phyloP scores from a whole-genome alignment of 176 grass and related monocot species.

The Bromus sterilis region DNA sequence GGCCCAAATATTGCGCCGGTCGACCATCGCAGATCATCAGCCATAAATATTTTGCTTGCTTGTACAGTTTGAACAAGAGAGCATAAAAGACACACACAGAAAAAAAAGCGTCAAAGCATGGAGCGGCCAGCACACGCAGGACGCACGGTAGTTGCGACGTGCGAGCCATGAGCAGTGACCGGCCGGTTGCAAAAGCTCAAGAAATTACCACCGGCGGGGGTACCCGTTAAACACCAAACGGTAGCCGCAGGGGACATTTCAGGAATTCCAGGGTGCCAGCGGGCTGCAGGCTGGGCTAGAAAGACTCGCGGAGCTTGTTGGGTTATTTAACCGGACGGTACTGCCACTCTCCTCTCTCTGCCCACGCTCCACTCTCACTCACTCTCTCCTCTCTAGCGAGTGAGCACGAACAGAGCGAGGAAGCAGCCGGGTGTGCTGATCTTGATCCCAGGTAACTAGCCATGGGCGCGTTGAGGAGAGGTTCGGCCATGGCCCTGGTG shows the following conservation, averaged over 20 bases:
- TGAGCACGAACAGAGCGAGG: not conserved
- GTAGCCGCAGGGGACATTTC: not conserved
- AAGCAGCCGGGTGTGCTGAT: not conserved
- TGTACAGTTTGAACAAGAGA: too few species aligned
- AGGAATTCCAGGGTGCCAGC: not conserved
- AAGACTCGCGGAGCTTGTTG: not conserved
- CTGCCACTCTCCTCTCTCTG: not conserved
- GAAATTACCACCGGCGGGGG: not conserved
- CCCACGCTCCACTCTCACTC: not conserved
- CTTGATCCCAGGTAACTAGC: not conserved
- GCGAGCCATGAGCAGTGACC: not conserved
- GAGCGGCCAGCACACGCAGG: not conserved
- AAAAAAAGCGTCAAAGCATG: too few species aligned
- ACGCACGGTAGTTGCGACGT: not conserved
- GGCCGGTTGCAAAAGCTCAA: not conserved
- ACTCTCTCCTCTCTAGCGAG: not conserved
- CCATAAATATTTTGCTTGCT: too few species aligned
- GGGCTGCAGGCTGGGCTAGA: not conserved
- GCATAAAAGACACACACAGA: too few species aligned
- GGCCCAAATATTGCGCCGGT: too few species aligned
- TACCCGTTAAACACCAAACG: not conserved
- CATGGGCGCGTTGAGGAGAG: constrained; percentile 17
- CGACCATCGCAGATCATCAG: too few species aligned
- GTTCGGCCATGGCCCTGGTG: not conserved
- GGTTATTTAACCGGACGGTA: constrained; percentile 6